Evolutionary conservation across 1,284 basidiomycete species (phyloP), one percentile per base, ranked within the genome.

Genomic region (Polyporus tsugae): DNA sequence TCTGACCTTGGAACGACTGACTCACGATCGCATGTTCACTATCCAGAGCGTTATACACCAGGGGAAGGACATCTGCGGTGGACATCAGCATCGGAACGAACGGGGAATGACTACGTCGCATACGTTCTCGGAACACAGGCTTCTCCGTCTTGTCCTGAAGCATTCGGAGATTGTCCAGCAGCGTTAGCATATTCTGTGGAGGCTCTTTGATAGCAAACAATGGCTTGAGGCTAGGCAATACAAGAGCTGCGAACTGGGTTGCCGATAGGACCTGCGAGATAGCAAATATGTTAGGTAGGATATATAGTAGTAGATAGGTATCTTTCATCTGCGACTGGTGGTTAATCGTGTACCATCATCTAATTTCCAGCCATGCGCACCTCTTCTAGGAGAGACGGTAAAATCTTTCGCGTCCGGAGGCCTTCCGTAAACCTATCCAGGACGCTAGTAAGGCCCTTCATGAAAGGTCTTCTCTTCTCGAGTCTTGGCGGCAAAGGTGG

Each of bases 261-360:
- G 95, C 86, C 22, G 91, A 89, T 57, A 99, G 84, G 36, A 90
- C 87, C 71, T 88, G 90, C 11, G 95, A 90, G 70, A 99, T 99
- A 66, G 89, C 87, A 77, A 99, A 98, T n/a, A 99, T 93, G 79
- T 98, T 98, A 1, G 97, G 97, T n/a, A 99, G 84, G 70, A 99
- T 94, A 79, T 98, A 98, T 1, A 98, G 97, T 61, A 99, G 82
- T 1, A 98, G 86, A 74, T 95, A 90, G 3, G 87, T 89, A 77
- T 98, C 95, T 86, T 96, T 98, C 95, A 97, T 97, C 93, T 95
- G 72, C 22, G 13, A 29, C 13, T 17, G 19, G 38, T 41, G n/a
- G 22, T 22, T 42, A 22, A 60, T n/a, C 15, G 39, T 22, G 25
- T 15, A 25, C n/a, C 22, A 52, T 6, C 10, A 22, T 17, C 35